Conservation (phyloP, 225 moss, liverwort and hornwort genomes). For the Rhytidiadelphus loreus region DNA sequence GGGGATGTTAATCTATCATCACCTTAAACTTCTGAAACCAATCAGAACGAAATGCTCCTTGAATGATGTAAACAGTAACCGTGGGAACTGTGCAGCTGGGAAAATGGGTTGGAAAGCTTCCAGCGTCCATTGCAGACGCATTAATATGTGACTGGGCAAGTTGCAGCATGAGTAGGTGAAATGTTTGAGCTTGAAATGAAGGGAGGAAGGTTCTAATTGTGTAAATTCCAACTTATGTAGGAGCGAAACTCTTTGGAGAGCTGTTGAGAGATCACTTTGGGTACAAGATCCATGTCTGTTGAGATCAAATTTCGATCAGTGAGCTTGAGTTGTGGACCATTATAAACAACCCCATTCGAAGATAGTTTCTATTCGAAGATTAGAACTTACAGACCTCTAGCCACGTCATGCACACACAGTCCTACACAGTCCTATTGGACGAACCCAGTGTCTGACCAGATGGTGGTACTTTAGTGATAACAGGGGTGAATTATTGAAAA, state of each 20-base stretch:
- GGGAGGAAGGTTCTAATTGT: background rate
- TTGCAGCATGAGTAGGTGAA: background rate
- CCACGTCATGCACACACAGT: background rate
- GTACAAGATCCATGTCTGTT: background rate
- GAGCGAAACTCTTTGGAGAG: background rate
- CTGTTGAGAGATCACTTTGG: background rate
- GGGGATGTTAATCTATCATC: background rate
- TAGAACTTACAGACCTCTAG: background rate
- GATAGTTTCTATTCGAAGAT: background rate
- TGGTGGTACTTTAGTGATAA: background rate
- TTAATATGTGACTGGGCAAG: background rate
- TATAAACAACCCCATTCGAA: background rate
- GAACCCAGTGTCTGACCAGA: background rate
- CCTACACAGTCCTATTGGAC: background rate
- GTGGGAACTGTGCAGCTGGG: background rate
- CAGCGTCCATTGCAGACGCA: background rate
- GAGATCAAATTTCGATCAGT: background rate
- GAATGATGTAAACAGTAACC: background rate
- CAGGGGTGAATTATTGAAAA: background rate
- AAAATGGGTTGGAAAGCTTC: background rate
- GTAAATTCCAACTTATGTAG: background rate
- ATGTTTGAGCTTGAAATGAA: background rate
- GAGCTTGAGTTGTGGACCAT: background rate
- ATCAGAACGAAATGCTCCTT: background rate
- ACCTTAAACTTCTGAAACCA: no score